These are phyloP conservation scores for Amanita fuliginea DNA, from an alignment of 768 basidiomycete species.

Conservation along the genomic window DNA sequence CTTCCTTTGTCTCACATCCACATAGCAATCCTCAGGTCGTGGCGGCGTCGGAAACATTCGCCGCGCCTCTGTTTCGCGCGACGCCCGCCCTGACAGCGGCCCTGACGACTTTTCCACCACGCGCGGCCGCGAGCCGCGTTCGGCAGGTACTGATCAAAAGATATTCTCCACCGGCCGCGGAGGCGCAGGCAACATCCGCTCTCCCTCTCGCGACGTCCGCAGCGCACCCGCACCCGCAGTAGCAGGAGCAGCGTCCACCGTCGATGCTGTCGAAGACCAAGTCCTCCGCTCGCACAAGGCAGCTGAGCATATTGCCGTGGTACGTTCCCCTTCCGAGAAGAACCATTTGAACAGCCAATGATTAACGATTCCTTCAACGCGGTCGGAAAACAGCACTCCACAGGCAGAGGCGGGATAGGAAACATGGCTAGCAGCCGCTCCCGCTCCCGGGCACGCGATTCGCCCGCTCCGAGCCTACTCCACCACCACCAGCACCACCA, in stretches of 20 bases:
- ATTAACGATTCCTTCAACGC: no score
- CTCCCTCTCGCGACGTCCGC: constrained; percentile 48
- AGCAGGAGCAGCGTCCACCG: not conserved
- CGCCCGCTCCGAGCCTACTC: constrained; percentile 4
- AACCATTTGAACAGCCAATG: no score
- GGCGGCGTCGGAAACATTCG: constrained; percentile 65
- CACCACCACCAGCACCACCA: no score
- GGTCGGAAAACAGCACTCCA: constrained; percentile 46
- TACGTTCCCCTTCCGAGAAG: constrained; percentile 20
- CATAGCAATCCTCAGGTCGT: constrained; percentile 48
- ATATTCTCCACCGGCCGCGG: constrained; percentile 61
- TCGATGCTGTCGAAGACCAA: constrained; percentile 25
- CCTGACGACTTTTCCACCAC: constrained; percentile 46
- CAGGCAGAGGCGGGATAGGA: constrained; percentile 55
- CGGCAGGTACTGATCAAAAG: constrained; percentile 12
- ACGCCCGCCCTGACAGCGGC: constrained; percentile 27
- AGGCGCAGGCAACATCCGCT: constrained; percentile 78
- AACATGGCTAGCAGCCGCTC: constrained; percentile 45
- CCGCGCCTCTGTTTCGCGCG: constrained; percentile 32
- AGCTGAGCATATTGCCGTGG: constrained; percentile 20
- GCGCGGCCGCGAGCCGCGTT: constrained; percentile 49
- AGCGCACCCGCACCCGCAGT: not conserved
- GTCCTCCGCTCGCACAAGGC: constrained; percentile 25
- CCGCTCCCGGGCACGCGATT: constrained; percentile 35
- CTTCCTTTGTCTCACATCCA: not conserved